Percentiles rank a stretch among this genome's conserved stretches.
Evolutionary conservation across 495 filamentous ascomycete species (phyloP).

Genomic region (Aspergillus ostianus): DNA sequence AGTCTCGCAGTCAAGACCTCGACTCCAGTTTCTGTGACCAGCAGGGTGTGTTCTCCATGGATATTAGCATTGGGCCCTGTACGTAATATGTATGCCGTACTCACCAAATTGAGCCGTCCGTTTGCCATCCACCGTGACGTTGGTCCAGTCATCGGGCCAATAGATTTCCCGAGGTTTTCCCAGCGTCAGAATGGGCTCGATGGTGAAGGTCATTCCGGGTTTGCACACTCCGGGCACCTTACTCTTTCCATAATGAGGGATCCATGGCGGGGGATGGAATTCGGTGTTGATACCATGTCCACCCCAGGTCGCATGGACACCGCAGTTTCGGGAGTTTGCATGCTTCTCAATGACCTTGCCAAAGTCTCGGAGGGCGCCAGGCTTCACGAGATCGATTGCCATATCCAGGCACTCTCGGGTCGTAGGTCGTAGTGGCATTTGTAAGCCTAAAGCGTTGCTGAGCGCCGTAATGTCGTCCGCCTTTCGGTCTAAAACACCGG

Average conservation of each 20-base stretch:
- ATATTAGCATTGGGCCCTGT: constrained; percentile 11
- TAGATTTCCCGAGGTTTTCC: constrained; percentile 64
- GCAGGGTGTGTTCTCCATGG: constrained; percentile 71
- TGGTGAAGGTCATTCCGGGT: constrained; percentile 72
- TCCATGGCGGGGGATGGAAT: constrained; percentile 68
- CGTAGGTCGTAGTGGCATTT: too few relatives aligned
- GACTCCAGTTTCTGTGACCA: constrained; percentile 85
- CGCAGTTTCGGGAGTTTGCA: constrained; percentile 60
- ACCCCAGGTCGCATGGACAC: constrained; percentile 65
- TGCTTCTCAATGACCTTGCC: constrained; percentile 69
- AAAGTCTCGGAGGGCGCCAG: constrained; percentile 65
- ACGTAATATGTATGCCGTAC: constrained; percentile 10
- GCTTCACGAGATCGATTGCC: constrained; percentile 67
- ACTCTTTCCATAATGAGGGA: constrained; percentile 71
- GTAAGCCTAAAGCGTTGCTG: constrained; percentile 42
- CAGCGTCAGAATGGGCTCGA: constrained; percentile 70
- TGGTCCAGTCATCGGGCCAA: constrained; percentile 76
- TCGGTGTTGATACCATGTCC: constrained; percentile 69
- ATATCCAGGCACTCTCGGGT: constrained; percentile 63
- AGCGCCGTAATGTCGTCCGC: constrained; percentile 36
- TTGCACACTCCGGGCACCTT: constrained; percentile 70
- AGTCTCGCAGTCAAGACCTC: constrained; percentile 79
- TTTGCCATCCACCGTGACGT: constrained; percentile 65
- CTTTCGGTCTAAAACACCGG: constrained; percentile 29
- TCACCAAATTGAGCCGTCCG: constrained; percentile 64